These are phyloP conservation scores for Tolypocladium endophyticum DNA, from an alignment of 2,329 filamentous ascomycete species.

Conservation along the genomic window DNA sequence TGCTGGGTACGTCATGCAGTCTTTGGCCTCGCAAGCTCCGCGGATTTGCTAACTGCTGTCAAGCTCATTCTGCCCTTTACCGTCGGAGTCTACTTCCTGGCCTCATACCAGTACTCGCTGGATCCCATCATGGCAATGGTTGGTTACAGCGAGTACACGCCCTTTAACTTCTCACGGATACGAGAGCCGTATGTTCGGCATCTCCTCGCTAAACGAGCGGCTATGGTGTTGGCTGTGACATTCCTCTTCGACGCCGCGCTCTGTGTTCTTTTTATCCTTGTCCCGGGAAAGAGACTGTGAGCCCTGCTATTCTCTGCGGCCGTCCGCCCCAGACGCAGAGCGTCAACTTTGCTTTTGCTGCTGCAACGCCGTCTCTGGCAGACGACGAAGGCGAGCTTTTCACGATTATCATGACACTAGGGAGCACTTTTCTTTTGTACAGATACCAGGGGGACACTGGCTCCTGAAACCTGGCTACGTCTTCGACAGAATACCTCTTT, in stretches of 20 bases:
- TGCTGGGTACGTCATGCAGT: slow-evolving; percentile 61
- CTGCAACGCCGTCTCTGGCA: neutral
- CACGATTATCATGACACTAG: slow-evolving; percentile 4
- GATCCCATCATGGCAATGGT: slow-evolving; percentile 82
- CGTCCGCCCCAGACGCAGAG: neutral
- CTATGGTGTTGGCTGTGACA: slow-evolving; percentile 71
- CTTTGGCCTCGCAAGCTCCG: slow-evolving; percentile 4
- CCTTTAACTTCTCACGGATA: slow-evolving; percentile 81
- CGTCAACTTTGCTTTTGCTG: slow-evolving; percentile 2
- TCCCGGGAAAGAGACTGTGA: slow-evolving; percentile 76
- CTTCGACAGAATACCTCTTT: neutral
- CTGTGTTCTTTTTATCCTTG: slow-evolving; percentile 84
- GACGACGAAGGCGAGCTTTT: neutral
- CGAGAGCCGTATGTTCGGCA: slow-evolving; percentile 85
- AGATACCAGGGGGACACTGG: slow-evolving; percentile 1
- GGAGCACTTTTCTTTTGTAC: neutral
- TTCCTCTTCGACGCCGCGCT: slow-evolving; percentile 69
- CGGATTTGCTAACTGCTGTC: slow-evolving; percentile 8
- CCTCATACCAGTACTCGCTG: slow-evolving; percentile 90
- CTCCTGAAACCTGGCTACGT: slow-evolving; percentile 1
- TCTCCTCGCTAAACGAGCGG: slow-evolving; percentile 71
- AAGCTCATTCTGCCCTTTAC: slow-evolving; percentile 78
- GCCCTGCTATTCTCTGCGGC: neutral
- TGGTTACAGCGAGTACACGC: slow-evolving; percentile 94
- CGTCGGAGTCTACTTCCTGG: slow-evolving; percentile 76